Evolutionary conservation across 1,284 basidiomycete species (phyloP).

Genomic region (Pseudozyma thailandica): DNA sequence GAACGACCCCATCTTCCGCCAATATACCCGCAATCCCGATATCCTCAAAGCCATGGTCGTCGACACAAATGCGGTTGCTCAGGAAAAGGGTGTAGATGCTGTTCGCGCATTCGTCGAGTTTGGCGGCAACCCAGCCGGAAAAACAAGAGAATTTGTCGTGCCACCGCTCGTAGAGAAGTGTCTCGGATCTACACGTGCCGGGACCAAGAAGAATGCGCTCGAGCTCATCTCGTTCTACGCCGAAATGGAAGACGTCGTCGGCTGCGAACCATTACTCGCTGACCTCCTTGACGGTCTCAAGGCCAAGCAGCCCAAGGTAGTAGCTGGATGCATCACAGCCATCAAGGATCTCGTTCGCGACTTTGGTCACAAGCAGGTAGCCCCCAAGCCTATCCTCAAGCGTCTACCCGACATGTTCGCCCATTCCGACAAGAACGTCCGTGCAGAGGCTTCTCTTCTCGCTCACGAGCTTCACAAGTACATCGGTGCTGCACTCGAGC

Average conservation of each 20-base stretch:
- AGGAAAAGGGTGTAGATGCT: conserved; percentile 93
- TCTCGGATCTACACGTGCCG: conserved; percentile 83
- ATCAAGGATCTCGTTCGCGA: conserved; percentile 80
- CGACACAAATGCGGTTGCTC: conserved; percentile 95
- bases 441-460: conserved; percentile 86
- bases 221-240: conserved; percentile 90
- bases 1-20: conserved; percentile 90
- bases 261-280: conserved; percentile 83
- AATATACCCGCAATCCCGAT: conserved; percentile 79
- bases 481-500: conserved; percentile 86
- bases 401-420: conserved; percentile 90
- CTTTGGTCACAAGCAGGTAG: conserved; percentile 83
- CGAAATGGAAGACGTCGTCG: conserved; percentile 83
- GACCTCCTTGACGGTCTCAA: conserved; percentile 85
- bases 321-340: conserved; percentile 81
- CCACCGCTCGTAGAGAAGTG: conserved; percentile 95
- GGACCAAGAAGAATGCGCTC: conserved; percentile 88
- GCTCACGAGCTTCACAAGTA: conserved; percentile 84
- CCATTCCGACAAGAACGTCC: conserved; percentile 94
- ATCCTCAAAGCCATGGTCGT: conserved; percentile 57
- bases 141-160: conserved; percentile 80
- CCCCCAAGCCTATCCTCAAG: conserved; percentile 82
- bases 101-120: conserved; percentile 82
- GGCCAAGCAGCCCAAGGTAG: conserved; percentile 94
- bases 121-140: conserved; percentile 81